Percentiles rank a stretch among this genome's conserved stretches.
phyloP scores from a whole-genome alignment of 2,329 filamentous ascomycete species.

The Exophiala bonariae region DNA sequence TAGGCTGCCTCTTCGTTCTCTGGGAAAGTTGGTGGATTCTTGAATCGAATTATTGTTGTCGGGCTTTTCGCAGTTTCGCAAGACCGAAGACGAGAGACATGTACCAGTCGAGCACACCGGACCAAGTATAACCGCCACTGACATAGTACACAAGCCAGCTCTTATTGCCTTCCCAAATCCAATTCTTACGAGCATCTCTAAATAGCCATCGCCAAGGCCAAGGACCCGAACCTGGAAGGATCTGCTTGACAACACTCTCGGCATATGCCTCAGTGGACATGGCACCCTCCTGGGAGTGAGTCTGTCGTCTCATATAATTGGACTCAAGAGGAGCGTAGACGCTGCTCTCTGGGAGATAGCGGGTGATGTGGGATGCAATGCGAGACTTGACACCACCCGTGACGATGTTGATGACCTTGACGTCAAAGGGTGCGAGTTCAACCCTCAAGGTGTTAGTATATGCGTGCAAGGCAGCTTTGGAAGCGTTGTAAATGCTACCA shows the following conservation, averaged over 20 bases:
- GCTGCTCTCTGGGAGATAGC: conserved; percentile 19
- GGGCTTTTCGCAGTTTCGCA: conserved; percentile 6
- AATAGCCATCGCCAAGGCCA: conserved; percentile 26
- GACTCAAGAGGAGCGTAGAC: conserved; percentile 17
- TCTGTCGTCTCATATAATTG: conserved; percentile 20
- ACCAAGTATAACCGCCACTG: conserved; percentile 21
- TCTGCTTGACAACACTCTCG: conserved; percentile 22
- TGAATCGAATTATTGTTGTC: no score
- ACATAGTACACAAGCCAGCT: conserved; percentile 23
- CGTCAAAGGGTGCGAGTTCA: conserved; percentile 37
- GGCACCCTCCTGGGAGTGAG: conserved; percentile 23
- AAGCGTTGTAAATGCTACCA: conserved; percentile 53
- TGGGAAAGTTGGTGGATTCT: no score
- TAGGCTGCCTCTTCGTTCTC: no score
- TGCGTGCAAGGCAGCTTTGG: conserved; percentile 60
- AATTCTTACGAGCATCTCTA: conserved; percentile 22
- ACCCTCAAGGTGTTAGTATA: conserved; percentile 60
- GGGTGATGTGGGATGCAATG: conserved; percentile 37
- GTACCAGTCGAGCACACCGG: conserved; percentile 19
- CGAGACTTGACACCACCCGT: conserved; percentile 63
- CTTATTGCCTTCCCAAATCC: conserved; percentile 25
- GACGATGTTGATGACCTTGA: conserved; percentile 54
- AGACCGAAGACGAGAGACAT: conserved; percentile 19
- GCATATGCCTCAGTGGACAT: conserved; percentile 23
- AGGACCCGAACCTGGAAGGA: conserved; percentile 22